These are phyloP conservation scores for Agaricus sinodeliciosus DNA, from an alignment of 768 basidiomycete genomes.

Conservation along the genomic window DNA sequence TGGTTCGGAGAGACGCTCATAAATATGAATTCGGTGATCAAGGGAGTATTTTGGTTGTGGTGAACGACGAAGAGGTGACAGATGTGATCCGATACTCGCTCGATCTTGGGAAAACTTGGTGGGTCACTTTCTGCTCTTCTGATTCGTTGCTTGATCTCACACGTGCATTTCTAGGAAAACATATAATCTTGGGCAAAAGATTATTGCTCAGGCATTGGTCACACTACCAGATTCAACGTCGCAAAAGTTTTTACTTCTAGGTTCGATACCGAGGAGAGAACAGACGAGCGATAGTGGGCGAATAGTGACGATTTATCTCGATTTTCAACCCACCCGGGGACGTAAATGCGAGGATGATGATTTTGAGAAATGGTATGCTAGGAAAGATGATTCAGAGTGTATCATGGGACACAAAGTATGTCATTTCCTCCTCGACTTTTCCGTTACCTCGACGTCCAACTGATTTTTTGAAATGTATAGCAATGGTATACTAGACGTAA, in stretches of 20 bases:
- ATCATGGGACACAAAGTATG: constrained; percentile 91
- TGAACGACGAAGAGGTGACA: constrained; percentile 79
- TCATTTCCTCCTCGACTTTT: not conserved
- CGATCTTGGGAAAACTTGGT: constrained; percentile 84
- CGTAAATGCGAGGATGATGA: constrained; percentile 67
- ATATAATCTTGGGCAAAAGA: constrained; percentile 59
- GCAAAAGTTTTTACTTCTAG: constrained; percentile 91
- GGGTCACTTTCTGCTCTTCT: constrained; percentile 19
- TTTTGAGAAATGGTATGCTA: constrained; percentile 86
- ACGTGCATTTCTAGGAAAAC: constrained; percentile 43
- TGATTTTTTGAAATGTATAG: constrained; percentile 29
- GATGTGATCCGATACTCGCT: constrained; percentile 70
- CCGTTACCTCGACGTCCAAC: not conserved
- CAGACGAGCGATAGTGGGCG: constrained; percentile 44
- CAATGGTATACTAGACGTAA: constrained; percentile 94
- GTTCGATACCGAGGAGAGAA: constrained; percentile 61
- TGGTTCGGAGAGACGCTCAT: constrained; percentile 69
- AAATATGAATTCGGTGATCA: constrained; percentile 96
- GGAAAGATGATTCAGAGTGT: constrained; percentile 61
- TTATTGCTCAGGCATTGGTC: constrained; percentile 73
- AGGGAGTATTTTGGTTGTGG: constrained; percentile 71
- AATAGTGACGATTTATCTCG: constrained; percentile 72
- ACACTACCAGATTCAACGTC: constrained; percentile 94
- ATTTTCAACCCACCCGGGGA: constrained; percentile 66
- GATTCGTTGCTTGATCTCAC: not conserved